Base-by-base conservation (phyloP, 345 rosid genomes). In the Triadica sebifera region DNA sequence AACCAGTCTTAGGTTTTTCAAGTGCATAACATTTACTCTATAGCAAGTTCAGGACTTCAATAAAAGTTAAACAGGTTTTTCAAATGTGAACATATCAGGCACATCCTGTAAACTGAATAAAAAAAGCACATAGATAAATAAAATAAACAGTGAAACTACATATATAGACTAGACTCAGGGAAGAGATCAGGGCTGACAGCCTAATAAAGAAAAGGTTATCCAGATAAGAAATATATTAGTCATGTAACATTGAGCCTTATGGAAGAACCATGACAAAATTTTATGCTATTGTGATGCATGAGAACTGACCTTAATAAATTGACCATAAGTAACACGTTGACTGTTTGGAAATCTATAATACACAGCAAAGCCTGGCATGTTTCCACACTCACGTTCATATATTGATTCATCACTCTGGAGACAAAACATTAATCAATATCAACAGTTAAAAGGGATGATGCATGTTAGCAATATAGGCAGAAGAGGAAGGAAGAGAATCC, bases 351-450 rank as follows among this genome's bases (percentile, higher is more conserved):
- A 93, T 82, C 98, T 84, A 79, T 96, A 96, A 78, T 93, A 93
- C 57, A 96, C 98, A 82, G 99, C 99, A 82, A 96, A 96, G 71
- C 99, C 99, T 52, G 99, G 99, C 99, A 88, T 96, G 82, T 96
- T 96, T 75, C 98, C 98, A 45, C 99, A 93, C 77, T 96, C 97
- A 29, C 85, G 86, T 85, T 96, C 99, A 79, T 96, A 96, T 65
- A 96, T 84, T 58, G 98, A 88, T 82, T 96, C 99, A 61, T 92
- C 92, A 70, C 98, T 93, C 98, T 93, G 91, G 19, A 84, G 72
- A 81, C 65, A 69, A 68, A 49, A 34, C 24, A 71, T 34, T 49
- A 67, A 52, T 65, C 50, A 73, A 74, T 47, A 78, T 50, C 52
- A 74, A 77, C 51, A 78, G 71, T 22, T 25, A 34, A 51, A 65